phyloP scores from a whole-genome alignment of 768 basidiomycete species.

The Panellus pusillus region DNA sequence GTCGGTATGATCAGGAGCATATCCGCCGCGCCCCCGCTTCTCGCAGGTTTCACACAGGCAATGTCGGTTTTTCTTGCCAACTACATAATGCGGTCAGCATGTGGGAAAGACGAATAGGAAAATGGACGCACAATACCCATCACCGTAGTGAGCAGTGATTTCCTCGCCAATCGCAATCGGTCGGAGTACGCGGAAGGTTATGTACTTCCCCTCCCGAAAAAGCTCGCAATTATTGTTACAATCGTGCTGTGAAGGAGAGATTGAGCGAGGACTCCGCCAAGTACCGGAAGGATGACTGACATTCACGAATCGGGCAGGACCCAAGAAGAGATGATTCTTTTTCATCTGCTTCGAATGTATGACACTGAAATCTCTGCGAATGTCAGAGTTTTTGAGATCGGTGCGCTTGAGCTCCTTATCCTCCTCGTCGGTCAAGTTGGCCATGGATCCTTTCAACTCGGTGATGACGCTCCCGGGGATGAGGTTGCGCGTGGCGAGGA shows the following conservation, averaged over 20 bases:
- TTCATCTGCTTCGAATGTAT: conserved; percentile 91
- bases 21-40: conserved; percentile 71
- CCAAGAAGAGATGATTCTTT: conserved; percentile 88
- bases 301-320: conserved; percentile 90
- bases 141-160: conserved; percentile 88
- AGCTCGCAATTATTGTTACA: conserved; percentile 88
- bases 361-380: conserved; percentile 86
- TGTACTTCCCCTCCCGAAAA: conserved; percentile 85
- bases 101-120: conserved; percentile 17
- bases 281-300: conserved; percentile 47
- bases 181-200: conserved; percentile 83
- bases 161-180: conserved; percentile 81
- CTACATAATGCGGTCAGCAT: conserved; percentile 29
- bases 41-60: conserved; percentile 90
- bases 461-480: conserved; percentile 70
- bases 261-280: conserved; percentile 18
- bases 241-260: conserved; percentile 63
- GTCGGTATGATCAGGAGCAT: conserved; percentile 59
- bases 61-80: conserved; percentile 51
- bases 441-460: conserved; percentile 91
- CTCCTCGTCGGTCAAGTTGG: conserved; percentile 81
- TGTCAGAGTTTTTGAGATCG: conserved; percentile 71
- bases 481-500: conserved; percentile 75
- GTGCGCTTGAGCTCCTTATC: conserved; percentile 85
- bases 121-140: conserved; percentile 72